These are phyloP conservation scores for Leptographium radiaticola DNA, from an alignment of 2,329 filamentous ascomycete species.

Conservation along the genomic window DNA sequence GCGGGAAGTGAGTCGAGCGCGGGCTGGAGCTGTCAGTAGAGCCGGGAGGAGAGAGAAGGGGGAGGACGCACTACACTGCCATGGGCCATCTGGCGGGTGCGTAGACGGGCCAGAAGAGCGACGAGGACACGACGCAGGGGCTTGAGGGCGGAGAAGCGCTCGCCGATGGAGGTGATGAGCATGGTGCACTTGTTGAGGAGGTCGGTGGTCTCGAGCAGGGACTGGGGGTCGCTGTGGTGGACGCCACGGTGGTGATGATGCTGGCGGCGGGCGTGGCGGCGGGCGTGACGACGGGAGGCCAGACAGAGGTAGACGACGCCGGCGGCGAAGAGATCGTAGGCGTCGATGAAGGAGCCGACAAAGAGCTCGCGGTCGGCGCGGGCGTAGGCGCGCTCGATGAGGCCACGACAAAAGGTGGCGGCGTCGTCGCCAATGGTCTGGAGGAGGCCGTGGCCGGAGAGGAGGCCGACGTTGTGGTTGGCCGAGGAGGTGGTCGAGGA, in stretches of 20 bases:
- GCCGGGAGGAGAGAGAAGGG: neutral
- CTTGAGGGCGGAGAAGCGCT: slow-evolving; percentile 3
- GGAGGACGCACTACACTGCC: neutral
- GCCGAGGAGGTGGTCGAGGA: neutral
- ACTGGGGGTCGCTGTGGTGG: neutral
- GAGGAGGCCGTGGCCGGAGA: neutral
- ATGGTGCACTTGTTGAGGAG: slow-evolving; percentile 5
- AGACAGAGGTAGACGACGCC: slow-evolving; percentile 3
- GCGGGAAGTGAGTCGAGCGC: neutral
- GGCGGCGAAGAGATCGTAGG: slow-evolving; percentile 7
- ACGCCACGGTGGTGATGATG: neutral
- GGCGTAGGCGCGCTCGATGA: slow-evolving; percentile 6
- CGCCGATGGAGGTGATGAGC: slow-evolving; percentile 3
- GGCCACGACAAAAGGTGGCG: slow-evolving; percentile 1
- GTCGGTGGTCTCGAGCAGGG: neutral
- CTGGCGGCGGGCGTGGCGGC: neutral
- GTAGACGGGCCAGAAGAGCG: neutral
- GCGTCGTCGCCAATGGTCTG: slow-evolving; percentile 4
- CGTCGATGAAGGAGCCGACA: slow-evolving; percentile 7
- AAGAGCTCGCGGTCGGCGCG: neutral
- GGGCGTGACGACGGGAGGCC: neutral
- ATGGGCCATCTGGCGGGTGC: neutral
- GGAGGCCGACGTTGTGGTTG: neutral
- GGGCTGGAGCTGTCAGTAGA: neutral
- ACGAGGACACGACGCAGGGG: slow-evolving; percentile 1